Evolutionary conservation across 2,329 filamentous ascomycete genomes (phyloP).

Genomic region (Aphanocladium album): DNA sequence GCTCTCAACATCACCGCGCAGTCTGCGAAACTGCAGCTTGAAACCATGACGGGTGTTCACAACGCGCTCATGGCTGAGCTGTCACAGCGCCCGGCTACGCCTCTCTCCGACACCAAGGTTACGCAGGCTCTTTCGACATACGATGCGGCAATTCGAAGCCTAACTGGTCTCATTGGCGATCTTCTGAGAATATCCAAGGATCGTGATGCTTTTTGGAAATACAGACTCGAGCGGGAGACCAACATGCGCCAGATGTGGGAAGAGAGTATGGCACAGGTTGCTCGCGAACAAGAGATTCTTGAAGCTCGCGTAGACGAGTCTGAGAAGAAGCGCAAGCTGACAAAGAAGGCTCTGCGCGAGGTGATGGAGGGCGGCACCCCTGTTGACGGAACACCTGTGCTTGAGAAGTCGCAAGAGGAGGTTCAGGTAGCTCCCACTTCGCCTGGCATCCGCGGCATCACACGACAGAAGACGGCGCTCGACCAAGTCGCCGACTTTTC

Average conservation of each 20-base stretch:
- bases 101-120: slow-evolving; percentile 72
- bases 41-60: slow-evolving; percentile 82
- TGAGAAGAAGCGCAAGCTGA: slow-evolving; percentile 82
- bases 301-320: slow-evolving; percentile 84
- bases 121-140: slow-evolving; percentile 78
- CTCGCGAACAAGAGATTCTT: slow-evolving; percentile 85
- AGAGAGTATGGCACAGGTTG: slow-evolving; percentile 97
- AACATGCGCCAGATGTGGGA: slow-evolving; percentile 97
- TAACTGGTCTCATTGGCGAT: slow-evolving; percentile 80
- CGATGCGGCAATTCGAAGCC: slow-evolving; percentile 80
- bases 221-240: slow-evolving; percentile 82
- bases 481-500: slow-evolving; percentile 70
- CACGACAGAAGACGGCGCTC: slow-evolving; percentile 60
- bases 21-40: slow-evolving; percentile 86
- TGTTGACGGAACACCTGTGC: slow-evolving; percentile 26
- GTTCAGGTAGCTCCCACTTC: slow-evolving; percentile 21
- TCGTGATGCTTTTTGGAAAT: slow-evolving; percentile 95
- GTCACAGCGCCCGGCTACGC: slow-evolving; percentile 60
- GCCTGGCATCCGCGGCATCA: slow-evolving; percentile 25
- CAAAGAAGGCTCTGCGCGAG: slow-evolving; percentile 84
- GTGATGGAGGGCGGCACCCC: slow-evolving; percentile 58
- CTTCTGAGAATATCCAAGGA: slow-evolving; percentile 89
- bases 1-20: slow-evolving; percentile 96
- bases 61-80: slow-evolving; percentile 69
- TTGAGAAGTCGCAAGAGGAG: slow-evolving; percentile 27